phyloP scores from a whole-genome alignment of 2,329 filamentous ascomycete genomes.

The Rhynchosporium agropyri region DNA sequence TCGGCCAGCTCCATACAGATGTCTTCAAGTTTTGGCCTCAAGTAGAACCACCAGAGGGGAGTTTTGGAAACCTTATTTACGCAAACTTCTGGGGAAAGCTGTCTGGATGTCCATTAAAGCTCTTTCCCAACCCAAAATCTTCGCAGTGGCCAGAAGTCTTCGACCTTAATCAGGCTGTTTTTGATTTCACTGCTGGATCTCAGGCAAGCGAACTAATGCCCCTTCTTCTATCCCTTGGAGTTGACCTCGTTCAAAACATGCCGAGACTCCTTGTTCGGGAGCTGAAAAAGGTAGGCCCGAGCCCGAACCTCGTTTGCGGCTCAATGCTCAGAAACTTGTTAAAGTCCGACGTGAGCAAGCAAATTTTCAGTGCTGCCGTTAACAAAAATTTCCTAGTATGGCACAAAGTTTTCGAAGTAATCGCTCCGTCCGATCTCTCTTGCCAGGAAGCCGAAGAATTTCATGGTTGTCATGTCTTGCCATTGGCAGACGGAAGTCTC shows the following conservation, averaged over 20 bases:
- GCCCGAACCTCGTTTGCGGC: constrained; percentile 14
- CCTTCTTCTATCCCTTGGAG: constrained; percentile 25
- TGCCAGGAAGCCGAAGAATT: constrained; percentile 27
- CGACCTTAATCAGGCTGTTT: constrained; percentile 30
- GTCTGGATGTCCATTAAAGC: constrained; percentile 19
- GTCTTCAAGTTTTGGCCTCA: constrained; percentile 36
- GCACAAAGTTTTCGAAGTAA: constrained; percentile 18
- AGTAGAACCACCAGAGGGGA: constrained; percentile 16
- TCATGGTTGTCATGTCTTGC: constrained; percentile 37
- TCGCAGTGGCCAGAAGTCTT: constrained; percentile 14
- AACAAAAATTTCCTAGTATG: constrained; percentile 18
- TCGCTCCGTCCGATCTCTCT: constrained; percentile 14
- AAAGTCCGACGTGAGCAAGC: constrained; percentile 15
- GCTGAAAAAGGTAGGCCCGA: constrained; percentile 17
- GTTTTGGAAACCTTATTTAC: constrained; percentile 26
- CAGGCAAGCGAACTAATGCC: constrained; percentile 25
- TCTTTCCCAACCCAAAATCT: constrained; percentile 32
- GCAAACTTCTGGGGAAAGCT: constrained; percentile 34
- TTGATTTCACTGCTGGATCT: constrained; percentile 32
- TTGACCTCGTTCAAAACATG: constrained; percentile 29
- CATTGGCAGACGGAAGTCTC: constrained; percentile 34
- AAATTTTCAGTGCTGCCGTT: constrained; percentile 18
- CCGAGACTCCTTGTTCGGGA: constrained; percentile 22
- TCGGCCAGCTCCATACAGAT: constrained; percentile 17
- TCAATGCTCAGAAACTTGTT: constrained; percentile 29